These are phyloP conservation scores for Pilatotrama ljubarskyi DNA, from an alignment of 768 basidiomycete genomes.

Conservation along the genomic window DNA sequence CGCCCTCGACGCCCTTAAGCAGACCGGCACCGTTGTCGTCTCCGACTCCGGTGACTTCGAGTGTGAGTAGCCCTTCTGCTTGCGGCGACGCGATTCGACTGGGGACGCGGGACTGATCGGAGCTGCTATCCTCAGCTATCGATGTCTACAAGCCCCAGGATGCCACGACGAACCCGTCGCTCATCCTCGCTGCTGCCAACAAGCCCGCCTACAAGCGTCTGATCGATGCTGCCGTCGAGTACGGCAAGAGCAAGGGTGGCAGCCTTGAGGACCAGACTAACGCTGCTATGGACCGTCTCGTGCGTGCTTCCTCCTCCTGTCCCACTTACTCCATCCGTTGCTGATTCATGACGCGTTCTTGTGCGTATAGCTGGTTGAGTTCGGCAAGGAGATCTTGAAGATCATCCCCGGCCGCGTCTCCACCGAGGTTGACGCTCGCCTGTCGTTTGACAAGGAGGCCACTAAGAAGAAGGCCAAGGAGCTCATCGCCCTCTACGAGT, in stretches of 20 bases:
- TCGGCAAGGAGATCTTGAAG: slow-evolving; percentile 91
- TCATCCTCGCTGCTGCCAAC: slow-evolving; percentile 91
- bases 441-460: slow-evolving; percentile 93
- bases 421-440: slow-evolving; percentile 96
- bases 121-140: slow-evolving; percentile 60
- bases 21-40: slow-evolving; percentile 93
- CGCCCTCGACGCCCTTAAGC: slow-evolving; percentile 82
- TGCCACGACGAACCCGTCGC: slow-evolving; percentile 96
- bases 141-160: slow-evolving; percentile 97
- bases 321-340: background rate
- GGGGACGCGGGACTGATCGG: slow-evolving; percentile 13
- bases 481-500: slow-evolving; percentile 92
- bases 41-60: slow-evolving; percentile 98
- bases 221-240: slow-evolving; percentile 72
- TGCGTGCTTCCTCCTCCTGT: slow-evolving; percentile 40
- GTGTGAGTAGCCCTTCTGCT: slow-evolving; percentile 41
- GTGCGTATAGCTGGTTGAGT: slow-evolving; percentile 81
- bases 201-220: slow-evolving; percentile 83
- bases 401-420: slow-evolving; percentile 99
- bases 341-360: background rate
- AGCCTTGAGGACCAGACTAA: slow-evolving; percentile 73
- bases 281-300: slow-evolving; percentile 86
- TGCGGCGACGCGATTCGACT: slow-evolving; percentile 9
- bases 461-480: slow-evolving; percentile 91
- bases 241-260: slow-evolving; percentile 81